Conservation (phyloP, 805 yeast species). For the Spathaspora gorwiae region DNA sequence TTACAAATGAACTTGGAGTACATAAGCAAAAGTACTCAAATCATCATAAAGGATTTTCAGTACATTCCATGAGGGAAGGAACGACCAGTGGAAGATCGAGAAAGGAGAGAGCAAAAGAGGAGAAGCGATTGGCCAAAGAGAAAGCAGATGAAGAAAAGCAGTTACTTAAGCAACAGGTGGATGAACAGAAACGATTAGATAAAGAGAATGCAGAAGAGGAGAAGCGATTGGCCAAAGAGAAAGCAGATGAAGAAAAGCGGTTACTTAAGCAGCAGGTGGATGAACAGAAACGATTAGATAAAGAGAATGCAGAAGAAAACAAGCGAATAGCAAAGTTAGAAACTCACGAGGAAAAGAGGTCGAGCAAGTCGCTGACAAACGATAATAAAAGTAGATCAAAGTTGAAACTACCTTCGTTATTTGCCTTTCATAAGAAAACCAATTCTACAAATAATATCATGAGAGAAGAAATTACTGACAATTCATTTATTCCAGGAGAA, state of each 20-base stretch:
- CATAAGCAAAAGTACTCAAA: slow-evolving; percentile 20
- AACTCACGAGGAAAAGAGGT: slow-evolving; percentile 3
- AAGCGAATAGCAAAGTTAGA: background rate
- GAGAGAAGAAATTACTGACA: too few species aligned
- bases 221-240: background rate
- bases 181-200: background rate
- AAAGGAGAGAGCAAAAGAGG: slow-evolving; percentile 7
- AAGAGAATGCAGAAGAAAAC: background rate
- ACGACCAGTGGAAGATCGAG: slow-evolving; percentile 5
- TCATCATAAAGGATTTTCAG: slow-evolving; percentile 29
- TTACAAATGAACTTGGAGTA: background rate
- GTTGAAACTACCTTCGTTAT: too few species aligned
- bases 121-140: slow-evolving; percentile 8
- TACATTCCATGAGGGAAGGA: slow-evolving; percentile 26
- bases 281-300: background rate
- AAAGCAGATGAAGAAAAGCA: slow-evolving; percentile 4
- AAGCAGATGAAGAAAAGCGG: slow-evolving; percentile 5
- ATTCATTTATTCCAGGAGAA: too few species aligned
- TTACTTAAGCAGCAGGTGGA: background rate
- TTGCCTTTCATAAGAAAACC: too few species aligned
- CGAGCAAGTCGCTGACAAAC: background rate
- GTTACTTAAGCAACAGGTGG: background rate
- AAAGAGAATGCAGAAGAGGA: background rate
- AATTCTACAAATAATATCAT: too few species aligned
- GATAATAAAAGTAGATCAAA: background rate